phyloP scores from a whole-genome alignment of 352 stramenopile species.

The Pythium grandisporangium region DNA sequence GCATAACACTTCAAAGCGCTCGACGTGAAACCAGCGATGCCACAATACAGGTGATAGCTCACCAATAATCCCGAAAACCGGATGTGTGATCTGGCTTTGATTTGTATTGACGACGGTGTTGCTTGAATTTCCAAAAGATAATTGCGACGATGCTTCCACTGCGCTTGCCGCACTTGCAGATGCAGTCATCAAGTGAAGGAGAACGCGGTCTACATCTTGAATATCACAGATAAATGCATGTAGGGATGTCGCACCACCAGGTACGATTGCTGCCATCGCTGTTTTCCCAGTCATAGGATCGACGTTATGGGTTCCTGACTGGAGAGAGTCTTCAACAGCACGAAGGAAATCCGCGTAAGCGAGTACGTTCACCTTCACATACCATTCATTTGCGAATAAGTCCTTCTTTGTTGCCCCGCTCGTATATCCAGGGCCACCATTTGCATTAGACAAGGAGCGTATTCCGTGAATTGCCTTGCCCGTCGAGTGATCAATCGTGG shows the following conservation, averaged over 20 bases:
- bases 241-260: conserved; percentile 33
- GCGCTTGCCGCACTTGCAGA: conserved; percentile 21
- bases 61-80: conserved; percentile 87
- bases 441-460: conserved; percentile 8
- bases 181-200: conserved; percentile 77
- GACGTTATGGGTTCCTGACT: background rate
- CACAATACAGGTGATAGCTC: conserved; percentile 80
- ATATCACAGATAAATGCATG: conserved; percentile 82
- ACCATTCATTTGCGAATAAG: conserved; percentile 44
- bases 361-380: conserved; percentile 82
- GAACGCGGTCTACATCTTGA: conserved; percentile 77
- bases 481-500: conserved; percentile 33
- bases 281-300: no score
- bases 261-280: background rate
- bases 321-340: conserved; percentile 51
- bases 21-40: conserved; percentile 87
- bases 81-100: conserved; percentile 47
- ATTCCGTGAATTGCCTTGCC: conserved; percentile 1
- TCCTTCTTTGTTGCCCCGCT: conserved; percentile 8
- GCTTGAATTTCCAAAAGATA: conserved; percentile 56
- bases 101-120: conserved; percentile 24
- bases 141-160: conserved; percentile 34
- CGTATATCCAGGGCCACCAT: background rate
- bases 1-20: conserved; percentile 76
- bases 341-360: conserved; percentile 75